Base-by-base conservation (phyloP, 441 rosid species). In the Pelargonium australe region DNA sequence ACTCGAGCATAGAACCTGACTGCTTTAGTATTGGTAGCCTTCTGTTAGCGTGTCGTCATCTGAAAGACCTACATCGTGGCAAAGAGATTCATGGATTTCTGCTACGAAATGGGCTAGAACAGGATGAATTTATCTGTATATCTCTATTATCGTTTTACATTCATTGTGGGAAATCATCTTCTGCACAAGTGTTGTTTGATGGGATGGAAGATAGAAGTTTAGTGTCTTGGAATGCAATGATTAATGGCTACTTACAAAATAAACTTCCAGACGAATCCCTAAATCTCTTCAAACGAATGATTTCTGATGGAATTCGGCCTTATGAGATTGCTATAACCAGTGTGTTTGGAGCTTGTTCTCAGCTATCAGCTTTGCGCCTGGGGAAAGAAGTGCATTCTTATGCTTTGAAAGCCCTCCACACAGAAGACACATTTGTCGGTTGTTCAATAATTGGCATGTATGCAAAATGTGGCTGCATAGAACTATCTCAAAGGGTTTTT, bases 121-220 rank as follows among this genome's bases (percentile, higher is more conserved):
- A 61, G 13, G 87, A 86, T 75, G 44, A 74, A 12, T 85, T 81
- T 77, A 76, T 83, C 14, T 58, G 53, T 20, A 75, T 69, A 69
- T 85, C 90, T 13, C 25, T 89, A 5, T 68, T 89, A 45, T 84
- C 90, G 12, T 78, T 86, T 55, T 85, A 89, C 72, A 78, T 80
- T 66, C 80, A 79, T 2, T 82, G 87, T 71, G 77, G 78, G 63
- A 79, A 79, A 79, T 67, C 78, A 23, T 55, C 69, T 65, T 67
- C 77, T 68, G 87, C 89, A 16, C 75, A 80, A 11, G 34, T 62
- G 13, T 62, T 89, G 70, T 87, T 85, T 77, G 80, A 84, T 11
- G 65, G 69, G 31, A 82, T 83, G 80, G 79, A 77, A 78, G 75
- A 79, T 64, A 83, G 74, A 70, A 72, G 68, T 65, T 58, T 78